A percentile compares a stretch with the other conserved stretches of the same genome.
phyloP scores from a whole-genome alignment of 805 yeast genomes.

The Tetrapisispora taiwanensis region DNA sequence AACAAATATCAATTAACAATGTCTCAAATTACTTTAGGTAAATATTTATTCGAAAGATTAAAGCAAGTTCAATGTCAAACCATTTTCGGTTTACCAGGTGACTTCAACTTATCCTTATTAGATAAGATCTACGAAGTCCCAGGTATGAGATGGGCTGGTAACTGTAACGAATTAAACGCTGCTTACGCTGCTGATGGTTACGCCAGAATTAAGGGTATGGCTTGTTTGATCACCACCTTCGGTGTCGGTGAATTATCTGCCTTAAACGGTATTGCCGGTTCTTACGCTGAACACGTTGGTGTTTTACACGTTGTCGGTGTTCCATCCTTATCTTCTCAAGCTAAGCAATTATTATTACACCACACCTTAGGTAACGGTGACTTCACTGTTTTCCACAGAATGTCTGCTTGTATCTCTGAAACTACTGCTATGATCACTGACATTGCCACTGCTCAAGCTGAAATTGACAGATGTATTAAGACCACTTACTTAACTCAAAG shows the following conservation, averaged over 20 bases:
- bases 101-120: conserved; percentile 61
- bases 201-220: conserved; percentile 68
- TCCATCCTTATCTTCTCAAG: conserved; percentile 66
- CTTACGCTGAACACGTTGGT: conserved; percentile 85
- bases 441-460: conserved; percentile 52
- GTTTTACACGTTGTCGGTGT: conserved; percentile 78
- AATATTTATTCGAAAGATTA: conserved; percentile 68
- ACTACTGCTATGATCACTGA: conserved; percentile 58
- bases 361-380: conserved; percentile 81
- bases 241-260: conserved; percentile 88
- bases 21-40: conserved; percentile 56
- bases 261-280: conserved; percentile 77
- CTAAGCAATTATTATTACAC: conserved; percentile 62
- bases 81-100: conserved; percentile 75
- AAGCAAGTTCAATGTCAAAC: conserved; percentile 62
- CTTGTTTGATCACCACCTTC: conserved; percentile 71
- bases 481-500: conserved; percentile 63
- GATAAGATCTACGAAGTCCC: conserved; percentile 67
- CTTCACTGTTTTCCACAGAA: conserved; percentile 66
- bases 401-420: conserved; percentile 64
- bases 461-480: conserved; percentile 65
- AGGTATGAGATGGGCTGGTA: conserved; percentile 81
- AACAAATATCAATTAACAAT: too few species aligned
- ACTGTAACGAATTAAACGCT: conserved; percentile 83
- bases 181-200: conserved; percentile 81